Base-by-base conservation (phyloP, 2,329 filamentous ascomycete species). In the Stromatinia cepivora region DNA sequence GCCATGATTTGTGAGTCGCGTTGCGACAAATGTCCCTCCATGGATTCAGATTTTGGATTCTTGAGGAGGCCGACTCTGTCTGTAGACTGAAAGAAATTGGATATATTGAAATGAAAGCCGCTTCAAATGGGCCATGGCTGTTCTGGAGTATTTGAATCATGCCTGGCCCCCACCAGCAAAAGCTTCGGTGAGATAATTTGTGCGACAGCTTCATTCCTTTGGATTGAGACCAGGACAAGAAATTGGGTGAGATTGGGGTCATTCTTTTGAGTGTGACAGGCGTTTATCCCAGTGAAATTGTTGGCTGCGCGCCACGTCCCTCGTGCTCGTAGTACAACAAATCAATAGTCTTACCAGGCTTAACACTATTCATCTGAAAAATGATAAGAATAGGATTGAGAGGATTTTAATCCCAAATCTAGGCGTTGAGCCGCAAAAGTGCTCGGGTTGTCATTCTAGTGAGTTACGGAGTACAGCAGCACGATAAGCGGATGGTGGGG, bases 71-170 rank as follows among this genome's bases (percentile, higher is more conserved):
- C 45, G 17, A 7, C 2, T 11, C 17, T 11, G 17, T 45, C 22
- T 15, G 65, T 20, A 39, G 17, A 46, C 6, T 11, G 6, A 39
- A 17, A 58, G 34, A 13, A 28, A 58, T 22, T 50, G 53, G 31
- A 7, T 36, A 22, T 22, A 36, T 48, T 9, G 45, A 34, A 10
- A 50, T 25, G 7, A 17, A 25, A 22, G 8, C 1, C 9, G 4
- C 22, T 50, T 62, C 28, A 25, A 28, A 62, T 56, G 17, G 20
- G 31, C 53, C 28, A 52, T 63, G 59, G n/a, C 59, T 6, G 1
- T 20, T 39, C 11, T 52, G 10, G 25, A 39, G 59, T 63, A 52
- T 63, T 63, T 63, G 31, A 63, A 20, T 15, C 48, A 50, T 17
- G 31, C 22, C 61, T 52, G 8, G 46, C 46, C 46, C 45, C 7